Evolutionary conservation across 192 early-diverging fungal genomes (phyloP).

Genomic region (Linnemannia zychae): DNA sequence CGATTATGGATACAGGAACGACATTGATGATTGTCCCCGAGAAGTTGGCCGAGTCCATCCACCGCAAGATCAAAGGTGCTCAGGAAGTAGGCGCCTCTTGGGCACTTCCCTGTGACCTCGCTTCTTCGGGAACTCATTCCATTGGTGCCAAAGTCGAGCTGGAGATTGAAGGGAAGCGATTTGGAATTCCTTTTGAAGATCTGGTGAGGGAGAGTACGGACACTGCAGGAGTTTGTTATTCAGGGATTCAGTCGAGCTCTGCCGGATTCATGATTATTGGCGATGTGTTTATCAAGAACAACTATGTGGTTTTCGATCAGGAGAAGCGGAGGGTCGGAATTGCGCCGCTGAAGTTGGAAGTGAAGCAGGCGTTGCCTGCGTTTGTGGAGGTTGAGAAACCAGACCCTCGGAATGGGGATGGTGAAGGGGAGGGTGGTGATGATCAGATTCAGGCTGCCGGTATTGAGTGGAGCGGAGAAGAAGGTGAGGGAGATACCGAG

Average conservation of each 20-base stretch:
- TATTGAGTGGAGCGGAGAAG: not conserved
- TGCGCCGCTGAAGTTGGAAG: constrained; percentile 56
- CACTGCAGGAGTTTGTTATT: constrained; percentile 16
- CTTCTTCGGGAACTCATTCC: not conserved
- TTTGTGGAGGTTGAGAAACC: not conserved
- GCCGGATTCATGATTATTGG: constrained; percentile 68
- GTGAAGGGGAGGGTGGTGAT: not conserved
- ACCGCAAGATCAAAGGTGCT: constrained; percentile 13
- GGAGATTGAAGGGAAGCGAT: constrained; percentile 29
- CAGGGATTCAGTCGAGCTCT: constrained; percentile 39
- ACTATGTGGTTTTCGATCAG: constrained; percentile 76
- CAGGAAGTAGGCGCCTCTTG: constrained; percentile 6
- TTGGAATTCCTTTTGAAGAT: constrained; percentile 41
- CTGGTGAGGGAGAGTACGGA: constrained; percentile 24
- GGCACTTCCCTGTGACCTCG: constrained; percentile 34
- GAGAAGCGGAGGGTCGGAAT: constrained; percentile 69
- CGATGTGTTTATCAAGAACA: constrained; percentile 76
- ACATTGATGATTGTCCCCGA: constrained; percentile 54
- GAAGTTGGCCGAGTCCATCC: constrained; percentile 5
- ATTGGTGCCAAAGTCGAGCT: not conserved
- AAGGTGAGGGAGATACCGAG: not conserved
- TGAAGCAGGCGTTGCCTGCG: not conserved
- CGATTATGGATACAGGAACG: constrained; percentile 63
- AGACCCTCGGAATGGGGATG: not conserved
- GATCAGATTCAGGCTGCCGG: not conserved